phyloP scores from a whole-genome alignment of 768 basidiomycete species.

The Leucocoprinus leucothites region DNA sequence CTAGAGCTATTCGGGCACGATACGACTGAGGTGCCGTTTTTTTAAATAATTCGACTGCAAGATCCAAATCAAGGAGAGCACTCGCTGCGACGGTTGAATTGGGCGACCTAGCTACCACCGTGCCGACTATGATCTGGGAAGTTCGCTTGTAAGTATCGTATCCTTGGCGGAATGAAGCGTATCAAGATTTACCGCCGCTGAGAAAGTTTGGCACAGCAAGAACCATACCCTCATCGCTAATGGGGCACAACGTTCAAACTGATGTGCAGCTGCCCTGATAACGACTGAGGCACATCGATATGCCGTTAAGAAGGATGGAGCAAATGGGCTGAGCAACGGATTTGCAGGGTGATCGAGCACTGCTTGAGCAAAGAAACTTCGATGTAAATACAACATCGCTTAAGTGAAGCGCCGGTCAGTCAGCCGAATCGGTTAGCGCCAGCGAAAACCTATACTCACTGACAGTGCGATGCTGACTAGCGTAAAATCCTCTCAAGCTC shows the following conservation, averaged over 20 bases:
- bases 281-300: constrained; percentile 50
- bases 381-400: constrained; percentile 54
- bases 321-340: constrained; percentile 52
- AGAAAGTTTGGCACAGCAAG: constrained; percentile 47
- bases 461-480: constrained; percentile 55
- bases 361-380: constrained; percentile 57
- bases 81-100: constrained; percentile 44
- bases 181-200: constrained; percentile 37
- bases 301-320: constrained; percentile 53
- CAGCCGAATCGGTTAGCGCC: background rate
- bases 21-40: constrained; percentile 39
- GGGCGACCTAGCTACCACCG: constrained; percentile 57
- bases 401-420: constrained; percentile 3
- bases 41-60: constrained; percentile 45
- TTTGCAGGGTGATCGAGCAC: constrained; percentile 52
- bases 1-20: constrained; percentile 46
- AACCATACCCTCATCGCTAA: constrained; percentile 52
- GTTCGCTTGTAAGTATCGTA: background rate
- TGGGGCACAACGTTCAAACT: constrained; percentile 43
- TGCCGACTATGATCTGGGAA: constrained; percentile 52
- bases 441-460: constrained; percentile 35
- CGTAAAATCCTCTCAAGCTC: constrained; percentile 51
- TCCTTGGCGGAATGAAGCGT: background rate
- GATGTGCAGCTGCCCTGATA: constrained; percentile 46
- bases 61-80: constrained; percentile 46